A percentile compares a stretch with the other conserved stretches of the same genome.
Conservation (phyloP, 2,329 filamentous ascomycete genomes). For the Dryadomyces quercus-mongolicae region DNA sequence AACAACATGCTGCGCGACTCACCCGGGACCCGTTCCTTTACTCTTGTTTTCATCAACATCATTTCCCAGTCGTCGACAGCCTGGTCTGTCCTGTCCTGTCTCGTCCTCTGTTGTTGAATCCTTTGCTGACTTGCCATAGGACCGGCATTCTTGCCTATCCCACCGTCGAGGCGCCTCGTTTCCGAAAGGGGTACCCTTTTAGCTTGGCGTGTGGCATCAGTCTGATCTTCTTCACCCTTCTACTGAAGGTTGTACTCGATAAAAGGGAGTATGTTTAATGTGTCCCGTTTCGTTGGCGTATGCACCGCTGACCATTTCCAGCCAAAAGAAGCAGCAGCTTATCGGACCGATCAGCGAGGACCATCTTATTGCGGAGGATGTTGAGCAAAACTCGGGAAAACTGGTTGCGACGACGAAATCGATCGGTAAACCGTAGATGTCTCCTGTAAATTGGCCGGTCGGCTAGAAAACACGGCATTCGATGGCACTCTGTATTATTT, state of each 20-base stretch:
- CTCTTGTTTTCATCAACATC: constrained; percentile 28
- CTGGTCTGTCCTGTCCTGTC: constrained; percentile 22
- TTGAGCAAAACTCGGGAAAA: no score
- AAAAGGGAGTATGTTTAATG: not conserved
- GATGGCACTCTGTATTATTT: no score
- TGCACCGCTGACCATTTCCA: no score
- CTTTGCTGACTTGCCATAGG: constrained; percentile 18
- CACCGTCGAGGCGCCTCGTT: constrained; percentile 29
- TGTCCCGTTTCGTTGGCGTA: no score
- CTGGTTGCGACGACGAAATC: no score
- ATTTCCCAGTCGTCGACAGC: constrained; percentile 42
- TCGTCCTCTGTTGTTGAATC: not conserved
- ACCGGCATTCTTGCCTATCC: constrained; percentile 31
- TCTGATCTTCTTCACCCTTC: not conserved
- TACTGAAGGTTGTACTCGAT: not conserved
- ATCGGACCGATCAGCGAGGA: no score
- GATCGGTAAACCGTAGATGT: no score
- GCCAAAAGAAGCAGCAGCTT: no score
- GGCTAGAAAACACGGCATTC: no score
- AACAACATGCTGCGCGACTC: constrained; percentile 35
- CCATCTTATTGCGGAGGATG: no score
- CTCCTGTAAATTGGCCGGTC: no score
- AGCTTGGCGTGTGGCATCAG: not conserved
- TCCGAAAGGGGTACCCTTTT: constrained; percentile 28
- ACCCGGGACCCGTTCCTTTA: constrained; percentile 26